A percentile compares a stretch with the other conserved stretches of the same genome.
These are phyloP conservation scores for Penicillium taxi DNA, from an alignment of 495 filamentous ascomycete species.

Conservation along the genomic window DNA sequence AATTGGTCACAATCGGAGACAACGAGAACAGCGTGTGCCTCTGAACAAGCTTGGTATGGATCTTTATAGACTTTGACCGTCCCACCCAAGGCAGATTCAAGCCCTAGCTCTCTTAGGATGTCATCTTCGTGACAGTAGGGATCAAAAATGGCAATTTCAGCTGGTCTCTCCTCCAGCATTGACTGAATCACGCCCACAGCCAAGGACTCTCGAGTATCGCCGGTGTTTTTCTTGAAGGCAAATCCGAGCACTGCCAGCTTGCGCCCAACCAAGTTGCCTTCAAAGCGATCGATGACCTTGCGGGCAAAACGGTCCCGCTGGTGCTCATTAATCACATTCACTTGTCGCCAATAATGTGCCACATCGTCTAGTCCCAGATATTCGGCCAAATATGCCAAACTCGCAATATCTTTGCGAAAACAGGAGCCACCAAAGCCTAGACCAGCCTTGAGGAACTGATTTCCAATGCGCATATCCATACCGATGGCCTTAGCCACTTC, in stretches of 20 bases:
- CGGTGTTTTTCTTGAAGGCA: slow-evolving; percentile 77
- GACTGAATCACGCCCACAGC: slow-evolving; percentile 59
- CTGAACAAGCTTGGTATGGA: slow-evolving; percentile 33
- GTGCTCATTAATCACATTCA: slow-evolving; percentile 70
- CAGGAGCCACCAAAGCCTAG: slow-evolving; percentile 77
- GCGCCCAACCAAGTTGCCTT: slow-evolving; percentile 61
- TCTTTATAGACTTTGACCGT: slow-evolving; percentile 26
- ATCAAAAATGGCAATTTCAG: slow-evolving; percentile 66
- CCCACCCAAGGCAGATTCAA: slow-evolving; percentile 1
- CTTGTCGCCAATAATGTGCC: slow-evolving; percentile 65
- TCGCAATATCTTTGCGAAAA: slow-evolving; percentile 78
- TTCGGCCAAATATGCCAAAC: slow-evolving; percentile 65
- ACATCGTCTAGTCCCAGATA: slow-evolving; percentile 63
- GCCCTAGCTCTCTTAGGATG: slow-evolving; percentile 34
- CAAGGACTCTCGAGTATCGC: slow-evolving; percentile 66
- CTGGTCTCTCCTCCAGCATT: slow-evolving; percentile 54
- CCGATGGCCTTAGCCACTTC: slow-evolving; percentile 66
- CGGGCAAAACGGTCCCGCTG: slow-evolving; percentile 61
- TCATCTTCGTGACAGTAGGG: slow-evolving; percentile 50
- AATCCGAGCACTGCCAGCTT: slow-evolving; percentile 70
- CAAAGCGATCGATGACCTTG: slow-evolving; percentile 56
- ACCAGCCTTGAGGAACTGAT: slow-evolving; percentile 67
- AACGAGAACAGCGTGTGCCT: slow-evolving; percentile 29
- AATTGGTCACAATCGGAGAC: slow-evolving; percentile 34
- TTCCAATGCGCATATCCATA: slow-evolving; percentile 61